Base-by-base conservation (phyloP, 1,139 yeast genomes). In the Nakaseomyces delphensis region DNA sequence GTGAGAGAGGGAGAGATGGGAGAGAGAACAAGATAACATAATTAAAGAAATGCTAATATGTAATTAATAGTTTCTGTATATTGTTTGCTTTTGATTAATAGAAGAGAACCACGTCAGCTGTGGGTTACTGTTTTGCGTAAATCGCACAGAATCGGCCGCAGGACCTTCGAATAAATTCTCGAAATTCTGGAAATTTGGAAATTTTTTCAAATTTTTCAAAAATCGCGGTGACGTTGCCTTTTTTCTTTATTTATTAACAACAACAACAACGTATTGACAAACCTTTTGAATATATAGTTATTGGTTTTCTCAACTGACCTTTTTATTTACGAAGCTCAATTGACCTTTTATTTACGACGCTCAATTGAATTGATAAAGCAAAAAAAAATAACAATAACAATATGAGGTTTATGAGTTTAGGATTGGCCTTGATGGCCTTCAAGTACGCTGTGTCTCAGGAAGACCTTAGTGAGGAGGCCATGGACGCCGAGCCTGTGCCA, bases 1-100 rank as follows among this genome's bases (percentile, higher is more conserved):
- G n/a, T n/a, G n/a, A n/a, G n/a, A n/a, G n/a, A n/a, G n/a, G n/a
- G n/a, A n/a, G n/a, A n/a, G n/a, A n/a, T n/a, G n/a, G n/a, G n/a
- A n/a, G n/a, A n/a, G n/a, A n/a, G n/a, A n/a, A n/a, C n/a, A n/a
- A n/a, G n/a, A n/a, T n/a, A n/a, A n/a, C n/a, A n/a, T n/a, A n/a
- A n/a, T n/a, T n/a, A n/a, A n/a, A n/a, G n/a, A n/a, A n/a, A n/a
- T n/a, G n/a, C n/a, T n/a, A n/a, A n/a, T n/a, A n/a, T n/a, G n/a
- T n/a, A n/a, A n/a, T n/a, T n/a, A n/a, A n/a, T n/a, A n/a, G n/a
- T n/a, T n/a, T n/a, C n/a, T n/a, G n/a, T n/a, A n/a, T n/a, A n/a
- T n/a, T n/a, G n/a, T n/a, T n/a, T n/a, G n/a, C n/a, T n/a, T n/a
- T 21, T 27, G 36, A 16, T 46, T 8, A 10, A 23, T 23, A 23